These are phyloP conservation scores for Cetraspora pellucida DNA, from an alignment of 192 early-diverging fungal genomes.

Conservation along the genomic window DNA sequence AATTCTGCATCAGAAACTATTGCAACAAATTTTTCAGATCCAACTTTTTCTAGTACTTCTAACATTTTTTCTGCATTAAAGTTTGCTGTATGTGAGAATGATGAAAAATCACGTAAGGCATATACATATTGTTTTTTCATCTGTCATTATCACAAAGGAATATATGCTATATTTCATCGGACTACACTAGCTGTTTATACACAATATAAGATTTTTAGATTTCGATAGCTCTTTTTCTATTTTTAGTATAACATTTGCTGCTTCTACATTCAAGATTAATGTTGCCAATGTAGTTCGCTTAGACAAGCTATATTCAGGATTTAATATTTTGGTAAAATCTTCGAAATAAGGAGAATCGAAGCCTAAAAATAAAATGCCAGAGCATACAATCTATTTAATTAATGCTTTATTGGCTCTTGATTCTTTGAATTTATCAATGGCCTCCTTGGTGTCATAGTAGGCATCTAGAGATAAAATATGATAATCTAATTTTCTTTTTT, in stretches of 20 bases:
- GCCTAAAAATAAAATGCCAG: neutral
- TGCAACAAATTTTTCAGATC: neutral
- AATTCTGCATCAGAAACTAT: neutral
- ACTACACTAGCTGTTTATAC: neutral
- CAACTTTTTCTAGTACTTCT: neutral
- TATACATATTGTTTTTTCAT: neutral
- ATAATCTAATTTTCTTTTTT: constrained; percentile 4
- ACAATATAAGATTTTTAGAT: constrained; percentile 5
- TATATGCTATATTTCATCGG: neutral
- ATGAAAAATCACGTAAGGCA: neutral
- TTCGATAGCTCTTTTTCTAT: neutral
- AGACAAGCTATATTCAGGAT: neutral
- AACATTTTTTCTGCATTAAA: neutral
- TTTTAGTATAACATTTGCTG: neutral
- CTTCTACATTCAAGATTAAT: neutral
- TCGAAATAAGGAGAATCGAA: neutral
- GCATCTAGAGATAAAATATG: neutral
- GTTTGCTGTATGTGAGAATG: neutral
- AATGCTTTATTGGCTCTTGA: neutral
- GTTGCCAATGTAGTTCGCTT: neutral
- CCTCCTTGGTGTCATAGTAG: neutral
- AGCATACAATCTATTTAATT: neutral
- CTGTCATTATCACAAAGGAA: neutral
- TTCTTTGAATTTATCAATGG: neutral
- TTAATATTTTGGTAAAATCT: neutral